Conservation (phyloP, 2,329 filamentous ascomycete genomes). For the Teratosphaeriaceae sp. region DNA sequence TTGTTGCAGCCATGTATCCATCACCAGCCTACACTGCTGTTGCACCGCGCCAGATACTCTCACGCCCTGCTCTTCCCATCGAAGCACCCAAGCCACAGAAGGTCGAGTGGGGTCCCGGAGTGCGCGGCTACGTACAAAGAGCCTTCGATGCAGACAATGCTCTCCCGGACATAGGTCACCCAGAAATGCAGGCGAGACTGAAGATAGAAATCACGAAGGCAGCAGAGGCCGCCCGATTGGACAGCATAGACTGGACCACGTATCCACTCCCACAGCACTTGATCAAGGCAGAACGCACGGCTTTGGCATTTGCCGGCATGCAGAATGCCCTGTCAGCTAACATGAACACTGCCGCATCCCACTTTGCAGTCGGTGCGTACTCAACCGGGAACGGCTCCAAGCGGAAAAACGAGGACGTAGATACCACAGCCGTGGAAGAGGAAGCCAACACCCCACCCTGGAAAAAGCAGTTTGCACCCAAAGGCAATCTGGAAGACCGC, state of each 20-base stretch:
- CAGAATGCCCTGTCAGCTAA: constrained; percentile 23
- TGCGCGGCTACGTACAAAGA: constrained; percentile 81
- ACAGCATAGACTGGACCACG: constrained; percentile 72
- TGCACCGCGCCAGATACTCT: constrained; percentile 36
- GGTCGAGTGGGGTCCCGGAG: constrained; percentile 73
- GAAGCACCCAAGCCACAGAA: constrained; percentile 38
- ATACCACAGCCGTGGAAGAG: constrained; percentile 48
- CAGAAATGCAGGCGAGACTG: constrained; percentile 76
- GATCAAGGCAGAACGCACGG: constrained; percentile 62
- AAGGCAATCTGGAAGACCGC: constrained; percentile 63
- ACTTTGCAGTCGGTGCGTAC: not conserved
- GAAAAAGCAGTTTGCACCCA: constrained; percentile 54
- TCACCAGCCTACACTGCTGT: constrained; percentile 42
- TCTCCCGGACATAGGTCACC: constrained; percentile 35
- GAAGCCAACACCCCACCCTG: constrained; percentile 56
- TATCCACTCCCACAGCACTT: constrained; percentile 81
- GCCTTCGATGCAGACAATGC: constrained; percentile 63
- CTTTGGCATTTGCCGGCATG: constrained; percentile 32
- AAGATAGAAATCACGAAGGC: constrained; percentile 79
- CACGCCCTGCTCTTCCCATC: constrained; percentile 12
- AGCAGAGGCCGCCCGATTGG: constrained; percentile 65
- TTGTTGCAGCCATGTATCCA: constrained; percentile 19
- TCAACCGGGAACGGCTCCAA: constrained; percentile 49
- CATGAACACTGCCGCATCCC: constrained; percentile 14
- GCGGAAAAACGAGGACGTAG: constrained; percentile 67